Percentiles rank a stretch among this genome's conserved stretches.
phyloP scores from a whole-genome alignment of 228 moss, liverwort and hornwort species.

The Sphagnum fallax region DNA sequence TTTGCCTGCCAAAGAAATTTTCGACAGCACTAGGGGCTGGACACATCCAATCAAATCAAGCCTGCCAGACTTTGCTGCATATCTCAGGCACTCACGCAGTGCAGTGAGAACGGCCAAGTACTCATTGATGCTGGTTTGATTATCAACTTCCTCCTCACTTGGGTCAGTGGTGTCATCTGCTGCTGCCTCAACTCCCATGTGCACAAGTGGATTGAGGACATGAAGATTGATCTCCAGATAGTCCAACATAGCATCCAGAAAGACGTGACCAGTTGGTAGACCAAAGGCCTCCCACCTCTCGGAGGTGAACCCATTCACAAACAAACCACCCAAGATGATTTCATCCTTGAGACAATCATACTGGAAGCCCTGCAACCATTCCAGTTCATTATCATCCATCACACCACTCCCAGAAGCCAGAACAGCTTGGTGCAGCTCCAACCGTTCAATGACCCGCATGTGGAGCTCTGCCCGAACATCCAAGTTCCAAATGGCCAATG shows the following conservation, averaged over 20 bases:
- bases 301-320: conserved; percentile 69
- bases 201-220: conserved; percentile 26
- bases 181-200: not conserved
- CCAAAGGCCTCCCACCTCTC: conserved; percentile 87
- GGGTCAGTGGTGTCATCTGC: conserved; percentile 11
- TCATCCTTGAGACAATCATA: conserved; percentile 77
- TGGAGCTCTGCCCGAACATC: conserved; percentile 75
- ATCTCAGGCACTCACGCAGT: conserved; percentile 74
- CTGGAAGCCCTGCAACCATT: conserved; percentile 81
- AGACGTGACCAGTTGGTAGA: conserved; percentile 71
- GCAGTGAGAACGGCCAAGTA: conserved; percentile 66
- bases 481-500: conserved; percentile 86
- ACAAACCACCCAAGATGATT: conserved; percentile 77
- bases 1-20: conserved; percentile 41
- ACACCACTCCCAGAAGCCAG: conserved; percentile 67
- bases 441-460: conserved; percentile 62
- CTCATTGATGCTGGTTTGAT: conserved; percentile 28
- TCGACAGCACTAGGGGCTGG: conserved; percentile 53
- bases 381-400: conserved; percentile 68
- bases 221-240: conserved; percentile 58
- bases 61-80: conserved; percentile 70
- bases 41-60: conserved; percentile 56
- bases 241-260: conserved; percentile 59
- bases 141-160: conserved; percentile 32
- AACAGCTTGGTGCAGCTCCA: conserved; percentile 61